These are phyloP conservation scores for Leishmania turanica DNA, from an alignment of 208 protist genomes.

Conservation along the genomic window DNA sequence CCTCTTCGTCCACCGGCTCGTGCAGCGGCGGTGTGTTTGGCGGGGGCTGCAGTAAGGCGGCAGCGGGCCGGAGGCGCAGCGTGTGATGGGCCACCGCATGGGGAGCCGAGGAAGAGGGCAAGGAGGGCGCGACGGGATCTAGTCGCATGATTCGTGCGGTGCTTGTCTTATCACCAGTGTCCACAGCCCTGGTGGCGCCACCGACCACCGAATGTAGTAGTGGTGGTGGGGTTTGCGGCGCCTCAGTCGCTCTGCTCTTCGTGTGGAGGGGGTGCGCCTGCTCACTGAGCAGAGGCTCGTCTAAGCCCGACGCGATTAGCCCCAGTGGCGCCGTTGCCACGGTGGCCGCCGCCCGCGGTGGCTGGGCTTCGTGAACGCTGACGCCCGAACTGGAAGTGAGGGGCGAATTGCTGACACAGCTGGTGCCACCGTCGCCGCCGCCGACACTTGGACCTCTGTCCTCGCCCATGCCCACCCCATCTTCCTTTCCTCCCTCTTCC, in stretches of 20 bases:
- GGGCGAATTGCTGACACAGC: slow-evolving; percentile 7
- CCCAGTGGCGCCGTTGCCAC: neutral
- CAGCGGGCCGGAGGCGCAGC: slow-evolving; percentile 16
- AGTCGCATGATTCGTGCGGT: slow-evolving; percentile 9
- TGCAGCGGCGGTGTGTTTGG: neutral
- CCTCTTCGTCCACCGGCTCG: neutral
- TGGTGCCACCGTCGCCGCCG: slow-evolving; percentile 1
- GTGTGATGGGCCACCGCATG: slow-evolving; percentile 5
- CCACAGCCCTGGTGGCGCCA: neutral
- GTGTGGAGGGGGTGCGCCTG: neutral
- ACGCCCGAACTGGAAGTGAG: slow-evolving; percentile 9
- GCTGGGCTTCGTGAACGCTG: slow-evolving; percentile 10
- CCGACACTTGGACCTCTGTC: neutral
- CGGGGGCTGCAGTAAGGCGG: neutral
- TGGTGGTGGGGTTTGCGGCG: neutral
- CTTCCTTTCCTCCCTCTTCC: neutral
- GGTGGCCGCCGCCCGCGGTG: neutral
- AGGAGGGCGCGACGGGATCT: neutral
- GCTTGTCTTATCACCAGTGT: neutral
- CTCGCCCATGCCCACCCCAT: neutral
- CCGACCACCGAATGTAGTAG: neutral
- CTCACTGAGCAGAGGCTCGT: neutral
- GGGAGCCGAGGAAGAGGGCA: neutral
- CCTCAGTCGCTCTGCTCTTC: neutral
- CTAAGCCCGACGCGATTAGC: neutral